Conservation (phyloP, 192 early-diverging fungal species). For the Haplosporangium gracile region DNA sequence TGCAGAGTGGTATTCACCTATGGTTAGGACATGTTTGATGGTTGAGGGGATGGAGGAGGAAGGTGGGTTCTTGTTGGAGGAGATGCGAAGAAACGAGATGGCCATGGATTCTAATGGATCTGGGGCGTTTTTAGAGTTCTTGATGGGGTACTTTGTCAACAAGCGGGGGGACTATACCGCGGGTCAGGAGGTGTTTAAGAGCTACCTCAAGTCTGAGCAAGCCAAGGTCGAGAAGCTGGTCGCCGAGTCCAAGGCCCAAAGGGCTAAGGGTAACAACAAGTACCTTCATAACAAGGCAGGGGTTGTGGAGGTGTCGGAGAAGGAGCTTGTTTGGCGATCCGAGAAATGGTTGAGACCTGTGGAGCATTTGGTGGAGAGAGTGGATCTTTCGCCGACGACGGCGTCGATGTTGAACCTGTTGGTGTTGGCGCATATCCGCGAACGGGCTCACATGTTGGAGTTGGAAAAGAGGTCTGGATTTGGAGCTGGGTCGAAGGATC, state of each 20-base stretch:
- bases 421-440: conserved; percentile 35
- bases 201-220: conserved; percentile 27
- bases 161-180: conserved; percentile 28
- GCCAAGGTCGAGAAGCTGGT: conserved; percentile 9
- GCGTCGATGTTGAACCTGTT: conserved; percentile 45
- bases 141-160: conserved; percentile 50
- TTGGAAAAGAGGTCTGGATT: conserved; percentile 41
- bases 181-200: conserved; percentile 40
- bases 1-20: conserved; percentile 45
- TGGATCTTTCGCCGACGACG: conserved; percentile 26
- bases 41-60: conserved; percentile 43
- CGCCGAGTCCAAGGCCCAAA: neutral
- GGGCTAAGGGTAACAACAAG: neutral
- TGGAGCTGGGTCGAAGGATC: conserved; percentile 19
- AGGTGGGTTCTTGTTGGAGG: conserved; percentile 34
- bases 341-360: conserved; percentile 11
- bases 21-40: conserved; percentile 46
- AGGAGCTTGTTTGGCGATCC: conserved; percentile 8
- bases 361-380: conserved; percentile 28
- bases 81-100: conserved; percentile 36
- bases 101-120: conserved; percentile 1
- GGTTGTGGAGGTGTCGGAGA: conserved; percentile 16
- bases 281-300: neutral
- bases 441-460: conserved; percentile 26
- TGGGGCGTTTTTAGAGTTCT: conserved; percentile 36